A percentile compares a stretch with the other conserved stretches of the same genome.
Conservation (phyloP, 306 rosid genomes). For the Pachyrhizus erosus region DNA sequence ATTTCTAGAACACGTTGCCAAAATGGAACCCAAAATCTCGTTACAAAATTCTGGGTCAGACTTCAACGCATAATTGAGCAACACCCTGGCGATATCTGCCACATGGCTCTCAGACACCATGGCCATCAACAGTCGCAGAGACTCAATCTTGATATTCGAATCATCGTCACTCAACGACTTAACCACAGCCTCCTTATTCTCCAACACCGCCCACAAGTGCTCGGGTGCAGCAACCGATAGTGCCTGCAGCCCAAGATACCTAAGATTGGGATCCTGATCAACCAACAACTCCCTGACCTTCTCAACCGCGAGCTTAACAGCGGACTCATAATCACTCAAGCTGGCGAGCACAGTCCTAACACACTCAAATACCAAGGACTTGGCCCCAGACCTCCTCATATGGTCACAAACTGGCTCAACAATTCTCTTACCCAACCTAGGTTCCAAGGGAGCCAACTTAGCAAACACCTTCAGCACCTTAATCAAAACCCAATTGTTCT, state of each 20-base stretch:
- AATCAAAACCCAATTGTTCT: constrained; percentile 90
- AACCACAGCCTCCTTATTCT: constrained; percentile 84
- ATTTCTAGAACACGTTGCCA: constrained; percentile 65
- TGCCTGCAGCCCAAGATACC: constrained; percentile 85
- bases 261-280: constrained; percentile 88
- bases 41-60: constrained; percentile 86
- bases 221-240: constrained; percentile 61
- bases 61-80: constrained; percentile 78
- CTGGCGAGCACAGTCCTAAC: constrained; percentile 81
- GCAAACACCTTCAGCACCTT: constrained; percentile 84
- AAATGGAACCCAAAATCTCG: constrained; percentile 78
- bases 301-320: constrained; percentile 72
- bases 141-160: constrained; percentile 80
- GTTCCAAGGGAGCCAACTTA: constrained; percentile 77
- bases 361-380: constrained; percentile 84
- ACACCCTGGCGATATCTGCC: constrained; percentile 72
- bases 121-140: constrained; percentile 77
- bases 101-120: constrained; percentile 85
- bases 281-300: constrained; percentile 72
- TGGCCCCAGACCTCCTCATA: constrained; percentile 72
- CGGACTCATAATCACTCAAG: constrained; percentile 68
- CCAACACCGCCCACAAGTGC: constrained; percentile 85
- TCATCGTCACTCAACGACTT: constrained; percentile 84
- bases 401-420: constrained; percentile 82
- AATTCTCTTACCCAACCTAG: constrained; percentile 76